Base-by-base conservation (phyloP, 768 basidiomycete genomes). In the Auriculariales sp. region DNA sequence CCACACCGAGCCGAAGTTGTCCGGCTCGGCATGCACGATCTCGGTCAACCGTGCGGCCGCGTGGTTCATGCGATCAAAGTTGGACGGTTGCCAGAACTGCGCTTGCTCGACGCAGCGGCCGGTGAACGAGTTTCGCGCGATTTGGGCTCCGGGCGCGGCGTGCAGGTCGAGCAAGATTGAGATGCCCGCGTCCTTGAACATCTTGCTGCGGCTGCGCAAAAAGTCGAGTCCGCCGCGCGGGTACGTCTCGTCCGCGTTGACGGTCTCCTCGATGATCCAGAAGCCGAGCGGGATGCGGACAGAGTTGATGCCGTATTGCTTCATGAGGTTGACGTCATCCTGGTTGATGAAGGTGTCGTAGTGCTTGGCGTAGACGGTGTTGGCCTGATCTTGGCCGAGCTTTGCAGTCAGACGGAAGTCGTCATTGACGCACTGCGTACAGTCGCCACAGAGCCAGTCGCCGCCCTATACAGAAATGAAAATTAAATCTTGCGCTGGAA, bases 371-470 rank as follows among this genome's bases (percentile, higher is more conserved):
- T 24, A 44, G 39, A 44, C 39, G 39, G 22, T 19, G 39, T 44
- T 44, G 39, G 39, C 39, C 69, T 58, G 57, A 55, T 72, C 70
- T 53, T 63, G 65, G 19, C 67, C 69, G 49, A 68, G 68, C 31
- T 61, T 59, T 46, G 68, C 60, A 7, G 57, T 59, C 27, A 72
- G 59, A 11, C 58, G 53, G 5, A 72, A 66, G 58, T 70, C 68
- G 54, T 70, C 69, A 22, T 57, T 44, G 22, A 44, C 39, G 39
- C 39, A 44, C 19, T 44, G 39, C 7, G 39, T 44, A 44, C 39
- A 44, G 39, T 44, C 39, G 15, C 39, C 39, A 25, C 39, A 44
- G 9, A 44, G 22, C 39, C 39, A 44, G 39, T 44, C 39, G 39
- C 39, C 39, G 39, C 39, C 39, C 39, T 44, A 25, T 10, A n/a